Evolutionary conservation across 1,139 yeast genomes (phyloP), one percentile per base, ranked within the genome.

Genomic region (Yamadazyma spencermartinsiae): DNA sequence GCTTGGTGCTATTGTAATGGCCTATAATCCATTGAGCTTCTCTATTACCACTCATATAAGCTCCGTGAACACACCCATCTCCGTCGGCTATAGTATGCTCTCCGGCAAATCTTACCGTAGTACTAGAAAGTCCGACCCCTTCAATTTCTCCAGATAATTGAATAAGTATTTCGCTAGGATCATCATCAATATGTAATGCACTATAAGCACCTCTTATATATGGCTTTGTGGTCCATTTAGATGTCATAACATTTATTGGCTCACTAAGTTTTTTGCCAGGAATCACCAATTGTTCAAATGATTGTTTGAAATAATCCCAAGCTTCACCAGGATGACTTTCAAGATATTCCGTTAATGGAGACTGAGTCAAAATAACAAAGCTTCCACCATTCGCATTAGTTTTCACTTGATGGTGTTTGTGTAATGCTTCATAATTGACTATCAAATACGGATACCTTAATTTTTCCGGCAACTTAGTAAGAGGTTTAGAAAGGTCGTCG

Each of bases 21-120:
- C 52, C 42, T 32, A 74, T 40, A 7, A 77, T 63, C 65, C 73
- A 67, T 18, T 54, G 41, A 4, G 90, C 94, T 49, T 86, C 95
- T 46, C 94, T 73, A 40, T 57, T 58, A 1, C 95, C 96, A 52
- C 87, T 76, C 47, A 62, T 59, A 76, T 84, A 79, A 10, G 89
- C 88, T 28, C 89, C 87, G 60, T 87, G 92, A 4, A 82, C 89
- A 62, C 95, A 86, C 0, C 95, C 96, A 25, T 83, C 80, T 5
- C 95, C 95, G 43, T 83, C 87, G 50, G 72, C 62, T 17, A 76
- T 74, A 1, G 94, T 79, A 54, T 86, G 95, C 57, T 87, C 96
- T 10, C 96, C 96, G 0, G 95, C 95, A 64, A 87, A 87, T 37
- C 92, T 65, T 4, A 87, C 67, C 12, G 71, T 61, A 7, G 58